phyloP scores from a whole-genome alignment of 176 grass and related monocot genomes.

The Typha latifolia region DNA sequence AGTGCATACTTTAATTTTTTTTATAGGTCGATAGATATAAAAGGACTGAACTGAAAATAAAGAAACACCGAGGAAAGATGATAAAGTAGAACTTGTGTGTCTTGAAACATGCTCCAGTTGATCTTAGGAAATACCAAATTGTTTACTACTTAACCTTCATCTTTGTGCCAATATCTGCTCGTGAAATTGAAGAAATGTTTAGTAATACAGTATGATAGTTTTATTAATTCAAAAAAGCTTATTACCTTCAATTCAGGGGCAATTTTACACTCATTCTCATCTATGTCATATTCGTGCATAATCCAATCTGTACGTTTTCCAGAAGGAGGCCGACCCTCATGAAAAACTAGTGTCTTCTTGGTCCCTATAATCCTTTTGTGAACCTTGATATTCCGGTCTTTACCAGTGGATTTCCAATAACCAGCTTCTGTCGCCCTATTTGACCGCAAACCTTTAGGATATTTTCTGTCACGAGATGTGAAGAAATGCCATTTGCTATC shows the following conservation, averaged over 20 bases:
- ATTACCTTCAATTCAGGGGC: conserved; percentile 67
- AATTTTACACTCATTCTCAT: conserved; percentile 51
- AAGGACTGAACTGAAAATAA: no score
- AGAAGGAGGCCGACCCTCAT: conserved; percentile 68
- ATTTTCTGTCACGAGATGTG: conserved; percentile 58
- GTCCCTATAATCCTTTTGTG: conserved; percentile 53
- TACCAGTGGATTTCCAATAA: conserved; percentile 98
- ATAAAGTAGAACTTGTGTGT: no score
- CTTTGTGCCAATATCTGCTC: no score
- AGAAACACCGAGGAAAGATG: no score
- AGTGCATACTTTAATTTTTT: no score
- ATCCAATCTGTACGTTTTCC: conserved; percentile 85
- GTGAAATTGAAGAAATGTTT: no score
- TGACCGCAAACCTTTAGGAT: conserved; percentile 61
- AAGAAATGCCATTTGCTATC: conserved; percentile 99
- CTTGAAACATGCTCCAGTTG: background rate
- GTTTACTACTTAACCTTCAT: no score
- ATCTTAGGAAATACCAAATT: background rate
- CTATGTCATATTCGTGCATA: conserved; percentile 92
- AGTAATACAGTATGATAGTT: no score
- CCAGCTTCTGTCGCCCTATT: conserved; percentile 73
- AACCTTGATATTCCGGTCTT: conserved; percentile 57
- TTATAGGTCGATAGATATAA: no score
- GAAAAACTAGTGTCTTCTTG: conserved; percentile 97
- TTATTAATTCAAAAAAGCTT: background rate